phyloP scores from a whole-genome alignment of 495 filamentous ascomycete species.

The Aspergillus coremiiformis region DNA sequence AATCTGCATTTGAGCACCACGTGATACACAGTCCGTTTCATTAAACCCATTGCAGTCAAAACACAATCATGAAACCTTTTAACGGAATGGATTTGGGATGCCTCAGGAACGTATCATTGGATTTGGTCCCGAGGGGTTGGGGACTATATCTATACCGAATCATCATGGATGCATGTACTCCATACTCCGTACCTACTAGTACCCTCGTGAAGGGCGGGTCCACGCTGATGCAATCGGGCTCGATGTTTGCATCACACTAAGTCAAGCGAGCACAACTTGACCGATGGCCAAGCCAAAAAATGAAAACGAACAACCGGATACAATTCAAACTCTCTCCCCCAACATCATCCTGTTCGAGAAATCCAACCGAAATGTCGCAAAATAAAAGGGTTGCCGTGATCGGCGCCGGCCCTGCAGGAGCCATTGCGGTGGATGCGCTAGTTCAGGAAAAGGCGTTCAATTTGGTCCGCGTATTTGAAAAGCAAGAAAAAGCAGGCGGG shows the following conservation, averaged over 20 bases:
- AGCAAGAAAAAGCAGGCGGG: conserved; percentile 50
- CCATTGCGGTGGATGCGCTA: conserved; percentile 52
- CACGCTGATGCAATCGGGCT: conserved; percentile 5
- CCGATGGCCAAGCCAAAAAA: background rate
- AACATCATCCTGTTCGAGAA: background rate
- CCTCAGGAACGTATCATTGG: background rate
- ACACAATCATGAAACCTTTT: too few relatives aligned
- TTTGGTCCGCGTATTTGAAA: conserved; percentile 51
- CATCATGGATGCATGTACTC: background rate
- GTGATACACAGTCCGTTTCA: too few relatives aligned
- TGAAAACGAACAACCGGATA: background rate
- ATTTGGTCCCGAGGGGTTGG: background rate
- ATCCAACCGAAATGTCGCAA: conserved; percentile 5
- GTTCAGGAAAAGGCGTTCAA: conserved; percentile 50
- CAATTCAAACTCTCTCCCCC: background rate
- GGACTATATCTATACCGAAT: background rate
- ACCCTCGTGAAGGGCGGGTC: background rate
- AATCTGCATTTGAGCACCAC: too few relatives aligned
- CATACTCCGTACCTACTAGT: background rate
- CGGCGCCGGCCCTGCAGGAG: conserved; percentile 51
- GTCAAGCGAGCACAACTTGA: background rate
- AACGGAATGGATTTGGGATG: too few relatives aligned
- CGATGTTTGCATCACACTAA: conserved; percentile 4
- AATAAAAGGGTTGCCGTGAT: conserved; percentile 51
- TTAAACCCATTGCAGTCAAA: too few relatives aligned